Base-by-base conservation (phyloP, 2,329 filamentous ascomycete species). In the Fonsecaea erecta region DNA sequence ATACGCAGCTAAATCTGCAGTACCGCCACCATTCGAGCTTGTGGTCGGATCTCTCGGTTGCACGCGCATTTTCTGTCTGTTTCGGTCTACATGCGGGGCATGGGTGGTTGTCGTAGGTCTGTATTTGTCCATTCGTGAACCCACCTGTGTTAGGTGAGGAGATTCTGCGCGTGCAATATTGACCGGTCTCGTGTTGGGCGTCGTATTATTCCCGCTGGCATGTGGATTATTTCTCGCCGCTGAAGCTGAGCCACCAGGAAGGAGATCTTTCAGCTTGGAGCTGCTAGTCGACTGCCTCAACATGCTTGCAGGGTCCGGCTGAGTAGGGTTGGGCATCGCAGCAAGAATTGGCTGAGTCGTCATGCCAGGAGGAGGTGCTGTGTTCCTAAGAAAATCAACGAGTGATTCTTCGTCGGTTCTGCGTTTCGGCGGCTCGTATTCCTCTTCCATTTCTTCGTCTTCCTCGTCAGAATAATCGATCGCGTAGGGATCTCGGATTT, bases 401-500 rank as follows among this genome's bases (percentile, higher is more conserved):
- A 82, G 69, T 64, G 80, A 81, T 68, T 82, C 81, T 69, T 82
- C 79, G 21, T 79, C 73, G 24, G 61, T 55, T 54, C 65, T 53
- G 30, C 63, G 64, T n/a, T 76, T 75, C 48, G 73, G 70, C 8
- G 75, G 75, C 60, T 77, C 75, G n/a, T 72, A 64, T 21, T 84
- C 75, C 32, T 86, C 81, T 1, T 88, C 83, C 14, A 86, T 84
- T 8, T 88, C 82, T n/a, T 60, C 57, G 3, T 88, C 86, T 62
- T 92, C 86, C 62, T 92, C 89, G 71, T 88, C 90, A 60, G 81
- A 80, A 32, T 88, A 82, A 73, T 97, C 93, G 68, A 98, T 92
- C n/a, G 93, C 92, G 71, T 98, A 98, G 0, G 94, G 95, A 73
- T 99, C 95, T 63, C 86, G 90, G 58, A 93, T 87, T 30, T 92